phyloP scores from a whole-genome alignment of 2,329 filamentous ascomycete species.

The Colletotrichum sansevieriae region DNA sequence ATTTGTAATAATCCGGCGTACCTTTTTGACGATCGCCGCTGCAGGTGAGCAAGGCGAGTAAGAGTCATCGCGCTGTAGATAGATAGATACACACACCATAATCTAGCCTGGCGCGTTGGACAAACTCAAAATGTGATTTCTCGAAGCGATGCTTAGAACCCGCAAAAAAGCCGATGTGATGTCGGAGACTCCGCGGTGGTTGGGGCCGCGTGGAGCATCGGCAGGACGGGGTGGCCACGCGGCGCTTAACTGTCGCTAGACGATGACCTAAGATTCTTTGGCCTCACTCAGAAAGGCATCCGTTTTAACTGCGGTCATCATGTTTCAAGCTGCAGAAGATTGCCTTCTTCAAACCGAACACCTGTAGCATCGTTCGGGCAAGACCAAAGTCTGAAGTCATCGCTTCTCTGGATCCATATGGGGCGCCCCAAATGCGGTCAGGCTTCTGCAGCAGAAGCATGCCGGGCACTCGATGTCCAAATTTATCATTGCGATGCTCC shows the following conservation, averaged over 20 bases:
- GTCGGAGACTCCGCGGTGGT: conserved; percentile 22
- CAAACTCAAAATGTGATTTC: background rate
- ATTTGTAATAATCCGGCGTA: conserved; percentile 22
- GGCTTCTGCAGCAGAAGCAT: conserved; percentile 15
- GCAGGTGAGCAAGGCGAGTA: conserved; percentile 30
- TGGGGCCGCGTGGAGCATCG: conserved; percentile 9
- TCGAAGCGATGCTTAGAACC: conserved; percentile 1
- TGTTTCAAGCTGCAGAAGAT: conserved; percentile 11
- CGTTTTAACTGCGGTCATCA: conserved; percentile 27
- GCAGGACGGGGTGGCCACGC: conserved; percentile 6
- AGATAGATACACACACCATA: conserved; percentile 7
- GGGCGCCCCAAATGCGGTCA: background rate
- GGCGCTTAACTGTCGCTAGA: conserved; percentile 13
- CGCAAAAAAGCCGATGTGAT: conserved; percentile 15
- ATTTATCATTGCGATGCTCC: conserved; percentile 21
- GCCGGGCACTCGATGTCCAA: conserved; percentile 24
- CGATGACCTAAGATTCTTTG: conserved; percentile 30
- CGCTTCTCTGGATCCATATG: conserved; percentile 13
- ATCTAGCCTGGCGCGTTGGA: conserved; percentile 20
- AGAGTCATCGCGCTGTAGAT: conserved; percentile 27
- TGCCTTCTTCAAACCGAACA: conserved; percentile 9
- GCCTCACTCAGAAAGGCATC: conserved; percentile 12
- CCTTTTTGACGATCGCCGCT: conserved; percentile 30
- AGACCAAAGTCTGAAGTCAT: conserved; percentile 31
- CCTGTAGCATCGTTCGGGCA: conserved; percentile 24